Percentiles rank a stretch among this genome's conserved stretches.
Evolutionary conservation across 148 eudicot species (phyloP).

Genomic region (Persicaria maculosa): DNA sequence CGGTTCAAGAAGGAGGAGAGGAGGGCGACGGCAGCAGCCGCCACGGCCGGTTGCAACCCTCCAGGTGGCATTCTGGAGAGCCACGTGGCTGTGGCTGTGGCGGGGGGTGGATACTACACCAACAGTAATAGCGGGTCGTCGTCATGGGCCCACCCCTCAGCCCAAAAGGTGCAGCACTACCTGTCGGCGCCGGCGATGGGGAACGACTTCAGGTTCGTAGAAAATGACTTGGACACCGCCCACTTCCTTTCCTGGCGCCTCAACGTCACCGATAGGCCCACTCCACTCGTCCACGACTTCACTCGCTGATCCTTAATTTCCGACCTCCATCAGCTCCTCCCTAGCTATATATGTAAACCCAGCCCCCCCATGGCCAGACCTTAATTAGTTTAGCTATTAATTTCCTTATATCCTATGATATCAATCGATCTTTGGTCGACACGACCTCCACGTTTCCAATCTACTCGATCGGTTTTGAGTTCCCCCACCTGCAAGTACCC

Average conservation of each 20-base stretch:
- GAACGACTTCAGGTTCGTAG: slow-evolving; percentile 65
- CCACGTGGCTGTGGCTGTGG: slow-evolving; percentile 25
- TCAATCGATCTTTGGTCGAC: too few relatives aligned
- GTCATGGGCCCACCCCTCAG: slow-evolving; percentile 41
- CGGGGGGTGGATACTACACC: slow-evolving; percentile 12
- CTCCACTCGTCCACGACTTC: slow-evolving; percentile 52
- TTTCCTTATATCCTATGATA: too few relatives aligned
- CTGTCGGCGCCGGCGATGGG: slow-evolving; percentile 30
- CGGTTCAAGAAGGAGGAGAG: slow-evolving; percentile 96
- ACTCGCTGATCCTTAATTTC: slow-evolving; percentile 24
- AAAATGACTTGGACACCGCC: slow-evolving; percentile 34
- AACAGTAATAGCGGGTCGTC: not conserved
- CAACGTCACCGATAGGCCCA: slow-evolving; percentile 53
- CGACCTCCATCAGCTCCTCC: too few relatives aligned
- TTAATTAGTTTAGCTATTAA: too few relatives aligned
- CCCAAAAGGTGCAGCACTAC: slow-evolving; percentile 42
- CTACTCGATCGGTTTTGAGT: too few relatives aligned
- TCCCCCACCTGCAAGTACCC: too few relatives aligned
- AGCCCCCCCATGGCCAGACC: too few relatives aligned
- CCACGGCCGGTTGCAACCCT: slow-evolving; percentile 16
- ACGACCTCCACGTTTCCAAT: too few relatives aligned
- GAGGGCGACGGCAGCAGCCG: slow-evolving; percentile 69
- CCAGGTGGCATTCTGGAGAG: slow-evolving; percentile 25
- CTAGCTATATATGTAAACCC: too few relatives aligned
- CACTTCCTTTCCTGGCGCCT: slow-evolving; percentile 69